Percentiles rank a stretch among this genome's conserved stretches.
Conservation (phyloP, 1,284 basidiomycete genomes). For the Termitomyces sp. region DNA sequence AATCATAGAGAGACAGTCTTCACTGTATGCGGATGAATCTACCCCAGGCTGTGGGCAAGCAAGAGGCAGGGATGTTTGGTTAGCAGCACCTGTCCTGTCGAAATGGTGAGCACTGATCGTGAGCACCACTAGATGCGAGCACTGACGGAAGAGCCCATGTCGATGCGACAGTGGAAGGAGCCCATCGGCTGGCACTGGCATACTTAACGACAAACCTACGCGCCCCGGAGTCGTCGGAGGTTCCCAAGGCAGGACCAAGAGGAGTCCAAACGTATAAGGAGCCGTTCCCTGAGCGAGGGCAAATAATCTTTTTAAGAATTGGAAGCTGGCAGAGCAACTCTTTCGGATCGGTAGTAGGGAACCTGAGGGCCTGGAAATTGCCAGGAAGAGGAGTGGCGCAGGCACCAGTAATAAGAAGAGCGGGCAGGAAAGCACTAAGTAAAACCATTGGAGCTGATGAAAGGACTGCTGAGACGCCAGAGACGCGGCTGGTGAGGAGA, state of each 20-base stretch:
- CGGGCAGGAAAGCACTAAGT: conserved; percentile 29
- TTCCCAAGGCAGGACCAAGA: conserved; percentile 52
- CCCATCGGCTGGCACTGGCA: conserved; percentile 58
- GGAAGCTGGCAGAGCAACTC: conserved; percentile 41
- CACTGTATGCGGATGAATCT: conserved; percentile 46
- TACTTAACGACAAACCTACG: conserved; percentile 61
- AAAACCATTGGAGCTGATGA: conserved; percentile 30
- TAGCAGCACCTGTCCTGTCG: conserved; percentile 44
- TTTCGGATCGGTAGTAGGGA: conserved; percentile 26
- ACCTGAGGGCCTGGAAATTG: conserved; percentile 17
- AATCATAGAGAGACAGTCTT: conserved; percentile 77
- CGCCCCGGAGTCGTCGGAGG: conserved; percentile 40
- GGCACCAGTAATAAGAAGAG: conserved; percentile 28
- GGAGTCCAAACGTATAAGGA: conserved; percentile 37
- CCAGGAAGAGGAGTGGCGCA: conserved; percentile 27
- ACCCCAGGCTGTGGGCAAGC: conserved; percentile 63
- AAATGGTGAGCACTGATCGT: neutral
- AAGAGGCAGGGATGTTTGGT: conserved; percentile 54
- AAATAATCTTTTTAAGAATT: conserved; percentile 34
- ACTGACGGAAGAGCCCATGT: conserved; percentile 62
- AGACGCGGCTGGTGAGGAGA: conserved; percentile 17
- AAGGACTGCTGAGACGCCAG: conserved; percentile 16
- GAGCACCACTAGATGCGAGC: neutral
- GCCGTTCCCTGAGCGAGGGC: conserved; percentile 31
- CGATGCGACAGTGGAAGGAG: conserved; percentile 44